Evolutionary conservation across 768 basidiomycete species (phyloP).

Genomic region (Russula emetica): DNA sequence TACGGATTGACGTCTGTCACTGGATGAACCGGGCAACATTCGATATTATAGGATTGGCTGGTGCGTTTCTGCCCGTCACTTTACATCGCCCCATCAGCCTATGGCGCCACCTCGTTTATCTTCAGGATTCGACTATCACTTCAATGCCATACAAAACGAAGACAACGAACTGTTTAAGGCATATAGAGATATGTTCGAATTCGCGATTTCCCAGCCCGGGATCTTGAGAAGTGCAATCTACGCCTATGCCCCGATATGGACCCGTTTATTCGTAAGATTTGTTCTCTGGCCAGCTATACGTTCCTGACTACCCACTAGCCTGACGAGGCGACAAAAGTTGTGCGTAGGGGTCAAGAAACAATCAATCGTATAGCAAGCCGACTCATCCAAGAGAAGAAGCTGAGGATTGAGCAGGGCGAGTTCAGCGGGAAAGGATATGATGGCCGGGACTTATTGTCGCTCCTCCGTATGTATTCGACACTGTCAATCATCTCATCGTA

Average conservation of each 20-base stretch:
- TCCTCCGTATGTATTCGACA: constrained; percentile 54
- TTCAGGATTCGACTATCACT: constrained; percentile 79
- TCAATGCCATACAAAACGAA: constrained; percentile 77
- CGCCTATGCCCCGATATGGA: constrained; percentile 56
- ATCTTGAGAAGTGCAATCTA: constrained; percentile 45
- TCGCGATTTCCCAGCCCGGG: constrained; percentile 55
- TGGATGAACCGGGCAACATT: constrained; percentile 84
- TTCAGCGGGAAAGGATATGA: constrained; percentile 46
- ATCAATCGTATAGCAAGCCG: constrained; percentile 70
- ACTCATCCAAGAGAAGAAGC: constrained; percentile 76
- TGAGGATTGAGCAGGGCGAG: constrained; percentile 59
- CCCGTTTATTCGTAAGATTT: constrained; percentile 52
- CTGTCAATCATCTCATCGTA: neutral
- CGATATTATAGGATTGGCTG: constrained; percentile 88
- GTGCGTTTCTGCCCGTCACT: constrained; percentile 37
- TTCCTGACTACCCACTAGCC: constrained; percentile 42
- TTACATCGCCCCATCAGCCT: neutral
- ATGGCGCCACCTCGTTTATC: neutral
- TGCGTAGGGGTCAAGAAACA: constrained; percentile 53
- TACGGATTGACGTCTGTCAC: constrained; percentile 65
- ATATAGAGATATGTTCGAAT: constrained; percentile 81
- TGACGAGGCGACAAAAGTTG: constrained; percentile 45
- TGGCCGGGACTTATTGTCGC: constrained; percentile 73
- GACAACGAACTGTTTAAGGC: constrained; percentile 73
- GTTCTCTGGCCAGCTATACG: neutral